Evolutionary conservation across 2,329 filamentous ascomycete species (phyloP).

Genomic region (Cercospora brassicicola): DNA sequence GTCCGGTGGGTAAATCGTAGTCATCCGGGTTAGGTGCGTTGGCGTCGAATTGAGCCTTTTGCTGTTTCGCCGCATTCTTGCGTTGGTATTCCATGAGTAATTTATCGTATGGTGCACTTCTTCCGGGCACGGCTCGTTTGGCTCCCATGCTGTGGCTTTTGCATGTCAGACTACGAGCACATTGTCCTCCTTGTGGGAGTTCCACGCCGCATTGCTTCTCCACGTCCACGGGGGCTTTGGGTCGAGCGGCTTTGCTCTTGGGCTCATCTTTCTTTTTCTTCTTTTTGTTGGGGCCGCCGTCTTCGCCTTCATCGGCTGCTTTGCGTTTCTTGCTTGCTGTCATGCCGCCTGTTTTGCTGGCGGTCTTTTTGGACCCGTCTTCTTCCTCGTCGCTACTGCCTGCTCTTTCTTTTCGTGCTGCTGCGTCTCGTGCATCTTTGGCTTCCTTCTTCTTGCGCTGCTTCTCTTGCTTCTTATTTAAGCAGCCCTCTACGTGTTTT

Average conservation of each 20-base stretch:
- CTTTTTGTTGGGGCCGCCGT: constrained; percentile 78
- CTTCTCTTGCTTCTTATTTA: constrained; percentile 75
- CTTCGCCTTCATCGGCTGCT: constrained; percentile 56
- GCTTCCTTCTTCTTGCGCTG: constrained; percentile 63
- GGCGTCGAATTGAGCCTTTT: constrained; percentile 92
- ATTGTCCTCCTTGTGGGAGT: constrained; percentile 79
- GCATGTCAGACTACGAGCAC: constrained; percentile 82
- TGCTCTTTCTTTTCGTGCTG: constrained; percentile 46
- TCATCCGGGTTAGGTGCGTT: constrained; percentile 80
- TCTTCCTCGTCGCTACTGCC: constrained; percentile 45
- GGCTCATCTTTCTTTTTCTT: constrained; percentile 63
- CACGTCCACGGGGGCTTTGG: constrained; percentile 88
- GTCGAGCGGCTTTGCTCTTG: constrained; percentile 69
- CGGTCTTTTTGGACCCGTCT: constrained; percentile 34
- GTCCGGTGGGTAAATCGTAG: constrained; percentile 69
- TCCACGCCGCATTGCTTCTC: constrained; percentile 89
- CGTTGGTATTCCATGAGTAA: constrained; percentile 69
- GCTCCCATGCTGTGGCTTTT: constrained; percentile 94
- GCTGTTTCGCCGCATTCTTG: constrained; percentile 97
- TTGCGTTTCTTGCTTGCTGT: constrained; percentile 47
- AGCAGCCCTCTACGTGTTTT: constrained; percentile 77
- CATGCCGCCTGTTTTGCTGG: constrained; percentile 33
- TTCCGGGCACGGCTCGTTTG: constrained; percentile 79
- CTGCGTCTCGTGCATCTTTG: constrained; percentile 56
- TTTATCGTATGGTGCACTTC: constrained; percentile 88